Evolutionary conservation across 306 rosid genomes (phyloP).

Genomic region (Begonia masoniana): DNA sequence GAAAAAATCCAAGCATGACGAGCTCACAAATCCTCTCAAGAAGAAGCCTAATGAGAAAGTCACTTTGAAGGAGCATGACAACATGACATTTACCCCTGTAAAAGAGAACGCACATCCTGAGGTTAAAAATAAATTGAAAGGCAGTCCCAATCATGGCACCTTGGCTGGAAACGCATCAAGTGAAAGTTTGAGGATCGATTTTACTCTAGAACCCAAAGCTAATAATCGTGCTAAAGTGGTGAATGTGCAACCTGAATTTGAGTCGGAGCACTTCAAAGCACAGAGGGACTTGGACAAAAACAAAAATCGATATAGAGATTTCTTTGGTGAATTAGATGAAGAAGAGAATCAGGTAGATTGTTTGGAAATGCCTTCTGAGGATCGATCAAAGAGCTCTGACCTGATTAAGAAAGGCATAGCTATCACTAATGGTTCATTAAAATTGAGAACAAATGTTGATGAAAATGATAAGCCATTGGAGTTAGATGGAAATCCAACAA

Average conservation of each 20-base stretch:
- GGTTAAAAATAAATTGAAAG: constrained; percentile 47
- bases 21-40: constrained; percentile 30
- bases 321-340: constrained; percentile 56
- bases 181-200: constrained; percentile 31
- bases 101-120: constrained; percentile 28
- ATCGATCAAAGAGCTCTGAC: constrained; percentile 37
- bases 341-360: constrained; percentile 34
- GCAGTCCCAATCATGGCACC: constrained; percentile 24
- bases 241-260: constrained; percentile 26
- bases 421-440: constrained; percentile 22
- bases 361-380: constrained; percentile 27
- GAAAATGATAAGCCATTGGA: constrained; percentile 30
- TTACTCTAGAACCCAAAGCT: constrained; percentile 26
- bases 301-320: constrained; percentile 37
- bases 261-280: constrained; percentile 28
- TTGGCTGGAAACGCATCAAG: constrained; percentile 24
- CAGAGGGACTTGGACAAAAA: constrained; percentile 29
- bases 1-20: constrained; percentile 26
- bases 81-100: constrained; percentile 18
- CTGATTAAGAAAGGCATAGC: constrained; percentile 19
- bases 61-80: constrained; percentile 31
- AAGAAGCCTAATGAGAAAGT: constrained; percentile 31
- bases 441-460: constrained; percentile 37
- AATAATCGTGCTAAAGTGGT: constrained; percentile 31
- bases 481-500: constrained; percentile 21